These are phyloP conservation scores for Didymella lethalis DNA, from an alignment of 2,329 filamentous ascomycete genomes.

Conservation along the genomic window DNA sequence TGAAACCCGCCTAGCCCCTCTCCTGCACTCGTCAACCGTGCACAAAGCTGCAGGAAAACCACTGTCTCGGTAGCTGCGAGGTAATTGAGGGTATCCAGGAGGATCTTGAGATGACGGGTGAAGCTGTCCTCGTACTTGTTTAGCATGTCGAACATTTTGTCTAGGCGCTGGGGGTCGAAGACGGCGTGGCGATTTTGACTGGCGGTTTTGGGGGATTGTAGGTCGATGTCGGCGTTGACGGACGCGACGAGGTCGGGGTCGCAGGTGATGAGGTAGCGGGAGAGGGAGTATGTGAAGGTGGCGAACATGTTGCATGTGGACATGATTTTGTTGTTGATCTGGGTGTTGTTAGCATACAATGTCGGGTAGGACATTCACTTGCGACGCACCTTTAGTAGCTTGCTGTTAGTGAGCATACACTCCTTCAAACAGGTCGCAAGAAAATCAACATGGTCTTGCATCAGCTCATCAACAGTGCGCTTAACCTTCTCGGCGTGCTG, in stretches of 20 bases:
- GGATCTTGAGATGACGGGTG: conserved; percentile 86
- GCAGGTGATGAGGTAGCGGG: conserved; percentile 81
- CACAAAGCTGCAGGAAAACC: conserved; percentile 87
- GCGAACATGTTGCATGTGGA: conserved; percentile 95
- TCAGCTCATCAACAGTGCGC: conserved; percentile 92
- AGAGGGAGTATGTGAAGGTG: conserved; percentile 85
- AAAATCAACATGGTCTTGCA: conserved; percentile 99
- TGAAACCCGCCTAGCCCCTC: conserved; percentile 62
- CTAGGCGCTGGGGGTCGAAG: conserved; percentile 68
- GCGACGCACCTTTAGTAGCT: conserved; percentile 77
- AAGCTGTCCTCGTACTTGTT: conserved; percentile 95
- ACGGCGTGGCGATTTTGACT: conserved; percentile 45
- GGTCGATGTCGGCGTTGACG: conserved; percentile 63
- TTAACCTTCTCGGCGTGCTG: conserved; percentile 59
- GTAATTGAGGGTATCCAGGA: conserved; percentile 94
- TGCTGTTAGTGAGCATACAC: conserved; percentile 98
- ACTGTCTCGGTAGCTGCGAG: conserved; percentile 98
- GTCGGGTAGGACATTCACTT: too few relatives aligned
- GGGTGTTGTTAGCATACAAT: background rate
- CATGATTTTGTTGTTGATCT: conserved; percentile 98
- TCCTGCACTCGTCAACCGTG: conserved; percentile 80
- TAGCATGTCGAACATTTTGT: conserved; percentile 85
- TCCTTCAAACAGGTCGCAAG: conserved; percentile 97
- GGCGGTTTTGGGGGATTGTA: conserved; percentile 12
- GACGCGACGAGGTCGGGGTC: conserved; percentile 77